phyloP scores from a whole-genome alignment of 495 filamentous ascomycete species.

The Penicillium antarcticum region DNA sequence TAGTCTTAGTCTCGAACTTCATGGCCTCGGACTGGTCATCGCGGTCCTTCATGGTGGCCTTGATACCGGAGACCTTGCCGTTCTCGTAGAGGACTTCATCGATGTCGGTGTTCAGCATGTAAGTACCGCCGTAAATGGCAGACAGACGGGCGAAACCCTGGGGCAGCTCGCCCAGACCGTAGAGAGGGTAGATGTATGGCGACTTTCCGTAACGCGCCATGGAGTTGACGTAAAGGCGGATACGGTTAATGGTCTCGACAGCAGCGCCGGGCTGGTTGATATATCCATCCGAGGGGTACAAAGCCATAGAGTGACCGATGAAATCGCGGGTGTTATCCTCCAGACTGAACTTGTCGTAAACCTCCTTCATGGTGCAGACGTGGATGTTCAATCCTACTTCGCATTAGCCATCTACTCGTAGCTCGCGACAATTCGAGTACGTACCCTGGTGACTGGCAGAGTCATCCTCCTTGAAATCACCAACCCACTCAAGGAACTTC shows the following conservation, averaged over 20 bases:
- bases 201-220: conserved; percentile 98
- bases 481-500: conserved; percentile 96
- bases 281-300: conserved; percentile 87
- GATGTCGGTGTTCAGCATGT: conserved; percentile 95
- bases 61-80: conserved; percentile 85
- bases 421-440: conserved; percentile 16
- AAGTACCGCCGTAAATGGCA: conserved; percentile 97
- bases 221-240: conserved; percentile 94
- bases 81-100: conserved; percentile 82
- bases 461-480: conserved; percentile 81
- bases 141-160: conserved; percentile 97
- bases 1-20: conserved; percentile 93
- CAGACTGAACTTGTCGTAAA: conserved; percentile 95
- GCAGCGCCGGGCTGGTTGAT: conserved; percentile 69
- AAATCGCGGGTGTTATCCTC: conserved; percentile 93
- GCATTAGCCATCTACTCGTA: conserved; percentile 16
- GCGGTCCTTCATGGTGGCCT: conserved; percentile 88
- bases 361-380: conserved; percentile 86
- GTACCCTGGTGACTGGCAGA: conserved; percentile 81
- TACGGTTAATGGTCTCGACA: conserved; percentile 84
- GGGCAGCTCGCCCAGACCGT: conserved; percentile 94
- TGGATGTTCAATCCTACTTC: conserved; percentile 74
- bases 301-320: conserved; percentile 95
- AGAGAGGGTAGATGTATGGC: conserved; percentile 98
- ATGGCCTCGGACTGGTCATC: conserved; percentile 74